Percentiles rank a stretch among this genome's conserved stretches.
phyloP scores from a whole-genome alignment of 257 asterid species.

The Eucommia ulmoides region DNA sequence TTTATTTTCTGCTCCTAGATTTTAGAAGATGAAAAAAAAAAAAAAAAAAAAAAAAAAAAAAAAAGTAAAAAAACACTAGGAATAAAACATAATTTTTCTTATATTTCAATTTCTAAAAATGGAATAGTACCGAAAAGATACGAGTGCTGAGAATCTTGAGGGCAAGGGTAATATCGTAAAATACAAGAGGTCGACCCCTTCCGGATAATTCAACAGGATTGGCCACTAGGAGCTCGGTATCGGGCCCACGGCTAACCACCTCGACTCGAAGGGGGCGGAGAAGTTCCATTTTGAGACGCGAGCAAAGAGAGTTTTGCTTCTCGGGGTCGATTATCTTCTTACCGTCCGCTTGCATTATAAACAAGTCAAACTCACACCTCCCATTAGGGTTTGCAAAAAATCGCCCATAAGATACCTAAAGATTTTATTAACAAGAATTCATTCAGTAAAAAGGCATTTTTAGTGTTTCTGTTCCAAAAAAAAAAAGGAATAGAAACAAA shows the following conservation, averaged over 20 bases:
- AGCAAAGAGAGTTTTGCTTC: conserved; percentile 31
- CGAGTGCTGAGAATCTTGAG: conserved; percentile 36
- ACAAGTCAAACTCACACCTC: conserved; percentile 48
- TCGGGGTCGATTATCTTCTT: conserved; percentile 35
- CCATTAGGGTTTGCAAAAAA: conserved; percentile 31
- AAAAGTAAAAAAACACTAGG: too few species aligned
- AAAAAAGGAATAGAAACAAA: too few species aligned
- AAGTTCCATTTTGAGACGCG: conserved; percentile 48
- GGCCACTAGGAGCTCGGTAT: conserved; percentile 57
- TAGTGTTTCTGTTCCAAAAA: too few species aligned
- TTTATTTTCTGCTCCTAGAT: too few species aligned
- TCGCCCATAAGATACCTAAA: conserved; percentile 55
- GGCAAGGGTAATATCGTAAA: conserved; percentile 63
- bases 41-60: not conserved
- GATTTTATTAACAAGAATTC: too few species aligned
- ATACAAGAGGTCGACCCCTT: conserved; percentile 71
- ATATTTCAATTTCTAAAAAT: too few species aligned
- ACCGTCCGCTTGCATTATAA: conserved; percentile 54
- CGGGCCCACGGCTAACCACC: conserved; percentile 54
- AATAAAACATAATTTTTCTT: too few species aligned
- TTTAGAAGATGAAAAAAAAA: not conserved
- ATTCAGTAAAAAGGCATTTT: too few species aligned
- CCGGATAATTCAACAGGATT: conserved; percentile 78
- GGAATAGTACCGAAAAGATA: conserved; percentile 46
- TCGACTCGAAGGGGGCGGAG: conserved; percentile 46